These are phyloP conservation scores for Ogataea parapolymorpha DNA, from an alignment of 805 yeast genomes.

Conservation along the genomic window DNA sequence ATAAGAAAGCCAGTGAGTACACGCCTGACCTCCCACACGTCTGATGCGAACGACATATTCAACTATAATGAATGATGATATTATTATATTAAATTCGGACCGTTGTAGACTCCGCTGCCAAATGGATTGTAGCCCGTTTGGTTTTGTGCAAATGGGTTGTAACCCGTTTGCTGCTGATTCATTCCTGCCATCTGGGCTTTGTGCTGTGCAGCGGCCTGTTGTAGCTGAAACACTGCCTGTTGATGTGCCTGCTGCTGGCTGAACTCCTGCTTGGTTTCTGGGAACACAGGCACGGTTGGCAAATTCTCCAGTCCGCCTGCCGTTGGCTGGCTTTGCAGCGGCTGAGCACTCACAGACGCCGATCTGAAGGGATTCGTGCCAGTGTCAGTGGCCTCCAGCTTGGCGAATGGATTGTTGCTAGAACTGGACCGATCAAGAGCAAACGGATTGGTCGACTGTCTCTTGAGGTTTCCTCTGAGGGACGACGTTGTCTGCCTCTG, in stretches of 20 bases:
- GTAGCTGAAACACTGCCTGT: constrained; percentile 21
- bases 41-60: not conserved
- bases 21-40: constrained; percentile 7
- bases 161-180: constrained; percentile 11
- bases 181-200: constrained; percentile 2
- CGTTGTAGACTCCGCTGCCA: constrained; percentile 24
- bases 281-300: constrained; percentile 67
- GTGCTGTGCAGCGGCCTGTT: constrained; percentile 20
- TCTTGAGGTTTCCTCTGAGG: constrained; percentile 22
- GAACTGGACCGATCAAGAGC: constrained; percentile 13
- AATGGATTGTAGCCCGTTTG: constrained; percentile 14
- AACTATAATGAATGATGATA: not conserved
- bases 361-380: constrained; percentile 61
- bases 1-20: constrained; percentile 31
- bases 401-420: constrained; percentile 29
- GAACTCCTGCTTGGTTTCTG: constrained; percentile 44
- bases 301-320: constrained; percentile 72
- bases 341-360: constrained; percentile 17
- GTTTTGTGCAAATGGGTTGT: constrained; percentile 9
- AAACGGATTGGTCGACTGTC: constrained; percentile 32
- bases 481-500: constrained; percentile 24
- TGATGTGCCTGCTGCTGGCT: constrained; percentile 19
- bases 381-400: constrained; percentile 30
- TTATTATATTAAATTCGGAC: constrained; percentile 28
- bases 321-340: constrained; percentile 50